Percentiles rank a stretch among this genome's conserved stretches.
phyloP scores from a whole-genome alignment of 2,329 filamentous ascomycete species.

The Periglandula ipomoeae region DNA sequence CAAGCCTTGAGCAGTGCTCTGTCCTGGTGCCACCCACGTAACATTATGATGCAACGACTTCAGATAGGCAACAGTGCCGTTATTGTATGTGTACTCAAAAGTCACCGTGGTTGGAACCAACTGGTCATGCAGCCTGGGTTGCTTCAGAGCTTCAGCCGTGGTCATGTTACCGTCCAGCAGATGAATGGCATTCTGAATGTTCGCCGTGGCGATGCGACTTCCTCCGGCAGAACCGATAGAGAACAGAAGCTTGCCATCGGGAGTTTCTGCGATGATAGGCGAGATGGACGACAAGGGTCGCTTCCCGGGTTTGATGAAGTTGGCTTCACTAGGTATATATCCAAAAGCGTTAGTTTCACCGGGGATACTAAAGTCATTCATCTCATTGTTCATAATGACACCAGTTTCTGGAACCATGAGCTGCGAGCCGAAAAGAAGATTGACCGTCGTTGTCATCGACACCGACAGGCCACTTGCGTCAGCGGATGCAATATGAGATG shows the following conservation, averaged over 20 bases:
- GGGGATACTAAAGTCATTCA: constrained; percentile 71
- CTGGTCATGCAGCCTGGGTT: constrained; percentile 75
- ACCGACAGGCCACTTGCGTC: constrained; percentile 65
- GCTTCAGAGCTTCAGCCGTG: constrained; percentile 51
- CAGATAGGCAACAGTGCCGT: constrained; percentile 59
- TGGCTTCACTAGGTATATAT: constrained; percentile 63
- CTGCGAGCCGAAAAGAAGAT: constrained; percentile 67
- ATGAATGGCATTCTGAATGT: constrained; percentile 67
- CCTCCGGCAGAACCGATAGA: constrained; percentile 73
- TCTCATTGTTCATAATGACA: constrained; percentile 58
- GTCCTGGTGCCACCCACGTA: constrained; percentile 55
- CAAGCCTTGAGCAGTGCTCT: constrained; percentile 66
- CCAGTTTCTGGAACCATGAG: constrained; percentile 76
- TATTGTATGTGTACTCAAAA: constrained; percentile 68
- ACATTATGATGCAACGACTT: constrained; percentile 62
- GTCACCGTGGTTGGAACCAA: constrained; percentile 57
- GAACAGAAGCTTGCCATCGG: constrained; percentile 60
- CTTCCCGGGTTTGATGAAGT: constrained; percentile 70
- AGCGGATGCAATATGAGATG: constrained; percentile 56
- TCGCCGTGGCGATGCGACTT: constrained; percentile 74
- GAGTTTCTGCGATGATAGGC: constrained; percentile 65
- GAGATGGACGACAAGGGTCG: constrained; percentile 70
- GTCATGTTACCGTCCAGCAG: constrained; percentile 60
- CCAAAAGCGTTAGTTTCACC: constrained; percentile 64
- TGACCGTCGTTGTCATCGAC: constrained; percentile 72